phyloP scores from a whole-genome alignment of 305 asterid genomes.

The Fraxinus paxiana region DNA sequence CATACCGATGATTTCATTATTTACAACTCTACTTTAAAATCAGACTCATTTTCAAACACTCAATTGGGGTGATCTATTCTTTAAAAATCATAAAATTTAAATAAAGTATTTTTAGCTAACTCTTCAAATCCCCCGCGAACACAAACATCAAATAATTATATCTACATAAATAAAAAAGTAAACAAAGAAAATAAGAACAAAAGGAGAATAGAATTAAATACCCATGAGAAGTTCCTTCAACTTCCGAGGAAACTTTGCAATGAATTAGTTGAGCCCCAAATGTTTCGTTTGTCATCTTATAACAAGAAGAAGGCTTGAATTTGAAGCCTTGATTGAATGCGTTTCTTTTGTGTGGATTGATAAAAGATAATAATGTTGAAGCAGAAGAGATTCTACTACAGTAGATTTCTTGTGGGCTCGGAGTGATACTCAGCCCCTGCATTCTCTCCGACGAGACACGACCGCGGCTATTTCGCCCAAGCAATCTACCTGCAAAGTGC shows the following conservation, averaged over 20 bases:
- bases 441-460: neutral
- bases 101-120: neutral
- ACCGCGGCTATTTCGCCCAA: neutral
- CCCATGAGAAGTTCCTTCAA: constrained; percentile 33
- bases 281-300: constrained; percentile 6
- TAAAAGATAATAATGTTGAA: constrained; percentile 19
- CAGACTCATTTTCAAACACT: neutral
- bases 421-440: constrained; percentile 20
- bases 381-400: constrained; percentile 7
- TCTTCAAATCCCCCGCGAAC: neutral
- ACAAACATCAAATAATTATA: neutral
- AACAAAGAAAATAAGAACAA: neutral
- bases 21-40: neutral
- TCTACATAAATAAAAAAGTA: neutral
- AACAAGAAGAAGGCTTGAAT: constrained; percentile 1
- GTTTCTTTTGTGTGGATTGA: constrained; percentile 16
- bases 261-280: constrained; percentile 18
- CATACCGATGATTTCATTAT: neutral
- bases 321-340: constrained; percentile 23
- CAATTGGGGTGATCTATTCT: neutral
- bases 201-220: neutral
- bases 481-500: neutral
- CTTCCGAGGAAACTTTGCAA: constrained; percentile 46
- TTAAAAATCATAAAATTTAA: neutral
- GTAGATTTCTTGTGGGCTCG: constrained; percentile 21